phyloP scores from a whole-genome alignment of 2,329 filamentous ascomycete genomes.

The Daldinia sp. region DNA sequence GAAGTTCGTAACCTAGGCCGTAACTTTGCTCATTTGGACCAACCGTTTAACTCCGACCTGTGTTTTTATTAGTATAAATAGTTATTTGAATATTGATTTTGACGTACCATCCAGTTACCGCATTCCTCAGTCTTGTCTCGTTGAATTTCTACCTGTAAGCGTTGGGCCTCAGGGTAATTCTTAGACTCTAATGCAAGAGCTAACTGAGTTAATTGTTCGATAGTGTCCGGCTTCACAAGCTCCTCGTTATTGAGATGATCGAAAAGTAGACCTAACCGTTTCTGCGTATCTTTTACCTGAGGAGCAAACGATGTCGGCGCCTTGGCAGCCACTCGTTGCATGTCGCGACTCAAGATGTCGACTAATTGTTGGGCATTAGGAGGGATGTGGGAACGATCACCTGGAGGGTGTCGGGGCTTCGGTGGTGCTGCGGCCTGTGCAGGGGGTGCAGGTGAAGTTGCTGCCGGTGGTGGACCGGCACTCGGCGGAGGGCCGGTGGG shows the following conservation, averaged over 20 bases:
- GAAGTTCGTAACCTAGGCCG: conserved; percentile 51
- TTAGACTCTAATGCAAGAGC: conserved; percentile 74
- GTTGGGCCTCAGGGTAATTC: conserved; percentile 76
- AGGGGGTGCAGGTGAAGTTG: conserved; percentile 58
- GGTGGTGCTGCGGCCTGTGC: conserved; percentile 64
- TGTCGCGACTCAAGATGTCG: conserved; percentile 83
- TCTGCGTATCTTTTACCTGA: conserved; percentile 94
- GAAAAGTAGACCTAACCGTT: conserved; percentile 91
- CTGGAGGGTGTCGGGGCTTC: conserved; percentile 78
- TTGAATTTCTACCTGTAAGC: conserved; percentile 80
- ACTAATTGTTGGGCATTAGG: conserved; percentile 79
- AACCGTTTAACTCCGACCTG: conserved; percentile 82
- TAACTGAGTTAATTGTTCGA: conserved; percentile 73
- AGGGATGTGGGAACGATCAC: conserved; percentile 92
- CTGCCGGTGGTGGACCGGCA: conserved; percentile 50
- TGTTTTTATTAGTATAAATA: conserved; percentile 55
- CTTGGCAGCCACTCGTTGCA: conserved; percentile 87
- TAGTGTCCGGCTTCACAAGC: conserved; percentile 82
- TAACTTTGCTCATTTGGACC: conserved; percentile 83
- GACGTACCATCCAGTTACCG: conserved; percentile 86
- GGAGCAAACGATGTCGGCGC: conserved; percentile 88
- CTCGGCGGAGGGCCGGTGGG: conserved; percentile 56
- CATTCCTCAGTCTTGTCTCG: conserved; percentile 83
- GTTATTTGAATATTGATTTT: neutral
- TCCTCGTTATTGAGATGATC: conserved; percentile 98